Conservation (phyloP, 768 basidiomycete species). For the Amanita pallidorosea region DNA sequence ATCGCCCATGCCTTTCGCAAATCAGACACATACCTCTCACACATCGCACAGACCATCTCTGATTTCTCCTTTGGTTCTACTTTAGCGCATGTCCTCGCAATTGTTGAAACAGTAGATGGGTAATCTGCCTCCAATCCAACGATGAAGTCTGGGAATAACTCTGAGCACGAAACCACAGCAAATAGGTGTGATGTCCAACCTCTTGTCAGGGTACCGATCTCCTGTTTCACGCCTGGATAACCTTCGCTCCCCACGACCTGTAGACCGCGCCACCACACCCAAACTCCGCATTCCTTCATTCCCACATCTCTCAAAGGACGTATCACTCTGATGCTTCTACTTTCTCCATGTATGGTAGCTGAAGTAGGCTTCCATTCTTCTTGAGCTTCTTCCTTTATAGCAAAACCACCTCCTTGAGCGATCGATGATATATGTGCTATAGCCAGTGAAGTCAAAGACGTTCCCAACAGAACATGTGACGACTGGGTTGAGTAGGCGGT, state of each 20-base stretch:
- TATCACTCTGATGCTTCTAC: conserved; percentile 34
- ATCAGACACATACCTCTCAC: conserved; percentile 41
- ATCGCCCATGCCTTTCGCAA: not conserved
- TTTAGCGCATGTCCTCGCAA: conserved; percentile 73
- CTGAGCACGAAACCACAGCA: not conserved
- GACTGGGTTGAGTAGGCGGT: conserved; percentile 45
- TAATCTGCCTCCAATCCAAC: conserved; percentile 72
- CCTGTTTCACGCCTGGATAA: conserved; percentile 36
- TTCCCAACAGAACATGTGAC: conserved; percentile 75
- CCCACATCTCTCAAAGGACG: conserved; percentile 58
- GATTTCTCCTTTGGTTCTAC: conserved; percentile 53
- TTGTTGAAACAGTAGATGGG: conserved; percentile 80
- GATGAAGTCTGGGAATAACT: conserved; percentile 51
- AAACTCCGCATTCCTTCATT: conserved; percentile 7
- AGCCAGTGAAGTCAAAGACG: conserved; percentile 69
- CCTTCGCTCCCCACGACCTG: conserved; percentile 27
- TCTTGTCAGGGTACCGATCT: conserved; percentile 59
- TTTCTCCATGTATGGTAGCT: not conserved
- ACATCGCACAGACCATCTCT: conserved; percentile 43
- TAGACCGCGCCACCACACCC: conserved; percentile 12
- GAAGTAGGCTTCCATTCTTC: conserved; percentile 51
- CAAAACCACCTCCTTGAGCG: conserved; percentile 67
- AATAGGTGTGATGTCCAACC: conserved; percentile 25
- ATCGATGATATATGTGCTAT: conserved; percentile 65
- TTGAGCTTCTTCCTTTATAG: conserved; percentile 53